Conservation (phyloP, 768 basidiomycete genomes). For the Collybiopsis confluens region DNA sequence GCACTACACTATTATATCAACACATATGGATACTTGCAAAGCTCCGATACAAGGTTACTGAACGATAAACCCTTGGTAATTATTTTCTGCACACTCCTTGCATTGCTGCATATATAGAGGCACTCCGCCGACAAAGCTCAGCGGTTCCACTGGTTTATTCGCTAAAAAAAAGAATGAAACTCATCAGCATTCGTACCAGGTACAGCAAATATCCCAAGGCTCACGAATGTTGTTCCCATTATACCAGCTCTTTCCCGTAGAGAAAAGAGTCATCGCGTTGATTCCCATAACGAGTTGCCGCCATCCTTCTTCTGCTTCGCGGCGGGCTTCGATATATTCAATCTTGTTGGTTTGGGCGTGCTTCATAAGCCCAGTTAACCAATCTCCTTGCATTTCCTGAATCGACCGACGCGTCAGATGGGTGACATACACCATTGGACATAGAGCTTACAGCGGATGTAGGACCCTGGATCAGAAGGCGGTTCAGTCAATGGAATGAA, state of each 20-base stretch:
- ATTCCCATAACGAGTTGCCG: slow-evolving; percentile 3
- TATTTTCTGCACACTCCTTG: slow-evolving; percentile 9
- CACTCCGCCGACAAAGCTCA: slow-evolving; percentile 12
- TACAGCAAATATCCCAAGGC: too few relatives aligned
- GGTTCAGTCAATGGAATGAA: too few relatives aligned
- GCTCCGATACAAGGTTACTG: not conserved
- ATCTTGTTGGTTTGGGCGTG: slow-evolving; percentile 10
- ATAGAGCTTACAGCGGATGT: slow-evolving; percentile 10
- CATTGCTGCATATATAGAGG: slow-evolving; percentile 7
- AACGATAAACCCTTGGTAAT: slow-evolving; percentile 12
- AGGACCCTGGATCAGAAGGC: slow-evolving; percentile 11
- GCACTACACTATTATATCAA: too few relatives aligned
- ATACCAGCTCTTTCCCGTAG: slow-evolving; percentile 12
- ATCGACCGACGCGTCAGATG: not conserved
- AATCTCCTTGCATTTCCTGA: slow-evolving; percentile 16
- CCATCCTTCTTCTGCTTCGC: slow-evolving; percentile 13
- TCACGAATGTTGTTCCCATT: slow-evolving; percentile 10
- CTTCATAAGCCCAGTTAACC: slow-evolving; percentile 12
- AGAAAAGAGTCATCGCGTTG: not conserved
- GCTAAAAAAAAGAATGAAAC: not conserved
- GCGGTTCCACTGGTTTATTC: slow-evolving; percentile 10
- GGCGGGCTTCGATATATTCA: slow-evolving; percentile 11
- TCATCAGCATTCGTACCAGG: too few relatives aligned
- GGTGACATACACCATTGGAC: not conserved
- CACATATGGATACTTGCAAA: too few relatives aligned